These are phyloP conservation scores for Amanita exitialis DNA, from an alignment of 768 basidiomycete genomes.

Conservation along the genomic window DNA sequence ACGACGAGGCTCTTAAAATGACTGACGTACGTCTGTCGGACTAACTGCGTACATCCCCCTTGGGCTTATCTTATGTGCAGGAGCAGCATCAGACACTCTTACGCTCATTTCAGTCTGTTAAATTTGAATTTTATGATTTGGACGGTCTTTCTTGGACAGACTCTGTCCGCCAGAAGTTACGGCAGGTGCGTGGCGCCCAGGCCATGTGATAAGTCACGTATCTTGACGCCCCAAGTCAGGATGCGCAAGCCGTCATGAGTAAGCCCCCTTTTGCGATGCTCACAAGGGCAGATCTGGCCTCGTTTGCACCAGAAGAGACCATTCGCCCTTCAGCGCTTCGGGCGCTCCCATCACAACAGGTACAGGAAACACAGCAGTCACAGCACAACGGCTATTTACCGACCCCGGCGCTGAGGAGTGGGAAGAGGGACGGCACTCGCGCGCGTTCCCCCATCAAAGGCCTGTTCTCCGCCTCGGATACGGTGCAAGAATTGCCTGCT, in stretches of 20 bases:
- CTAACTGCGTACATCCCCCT: not conserved
- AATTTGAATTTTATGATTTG: conserved; percentile 52
- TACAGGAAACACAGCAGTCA: not conserved
- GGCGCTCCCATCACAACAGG: not conserved
- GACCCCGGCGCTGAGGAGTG: not conserved
- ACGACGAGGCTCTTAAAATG: conserved; percentile 45
- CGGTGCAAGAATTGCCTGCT: not conserved
- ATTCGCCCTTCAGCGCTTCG: conserved; percentile 22
- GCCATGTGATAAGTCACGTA: not conserved
- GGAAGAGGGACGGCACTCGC: conserved; percentile 15
- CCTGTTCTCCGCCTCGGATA: conserved; percentile 11
- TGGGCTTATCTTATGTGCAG: conserved; percentile 13
- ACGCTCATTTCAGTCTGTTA: conserved; percentile 41
- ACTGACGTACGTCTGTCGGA: conserved; percentile 34
- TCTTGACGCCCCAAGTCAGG: not conserved
- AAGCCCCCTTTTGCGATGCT: conserved; percentile 19
- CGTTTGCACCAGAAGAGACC: conserved; percentile 27
- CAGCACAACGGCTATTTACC: conserved; percentile 5
- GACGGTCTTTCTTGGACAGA: conserved; percentile 47
- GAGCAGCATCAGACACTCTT: conserved; percentile 30
- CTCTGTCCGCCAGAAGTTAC: conserved; percentile 19
- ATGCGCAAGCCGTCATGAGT: not conserved
- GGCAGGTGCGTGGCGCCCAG: conserved; percentile 14
- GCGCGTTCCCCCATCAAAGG: conserved; percentile 21
- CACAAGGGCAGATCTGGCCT: conserved; percentile 24